Base-by-base conservation (phyloP, 768 basidiomycete genomes). In the Mycena filopes region DNA sequence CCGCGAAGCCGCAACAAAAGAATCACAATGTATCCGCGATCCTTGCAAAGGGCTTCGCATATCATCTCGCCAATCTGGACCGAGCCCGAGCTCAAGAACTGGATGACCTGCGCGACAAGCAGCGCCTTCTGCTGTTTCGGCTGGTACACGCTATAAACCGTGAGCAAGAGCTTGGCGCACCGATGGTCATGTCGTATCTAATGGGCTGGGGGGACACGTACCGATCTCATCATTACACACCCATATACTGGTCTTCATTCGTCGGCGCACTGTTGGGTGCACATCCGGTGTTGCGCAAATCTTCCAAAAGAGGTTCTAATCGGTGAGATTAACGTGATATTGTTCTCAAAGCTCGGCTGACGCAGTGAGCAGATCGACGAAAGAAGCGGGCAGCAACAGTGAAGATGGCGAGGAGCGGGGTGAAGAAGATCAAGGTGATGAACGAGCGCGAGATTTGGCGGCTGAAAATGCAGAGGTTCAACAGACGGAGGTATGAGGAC, bases 161-260 rank as follows among this genome's bases (percentile, higher is more conserved):
- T 0, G 75, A 82, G 49, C 81, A 82, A 58, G 83, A 84, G 45
- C 42, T 81, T 0, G 63, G 75, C 0, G 81, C 69, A 0, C 79
- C 79, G 1, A 77, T 80, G 76, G 78, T 83, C 0, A 75, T 82
- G 0, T 73, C 73, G 0, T 83, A 83, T 47, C 67, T 85, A 0
- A 82, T 84, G 82, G 80, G 79, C 3, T 83, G 79, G 80, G 81
- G 79, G 0, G 80, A 86, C 53, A 38, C 29, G 0, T 80, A 75
- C 28, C 25, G 25, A 0, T 84, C 80, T 0, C 83, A 86, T 55
- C 59, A 66, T 4, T 84, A 81, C 53, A 56, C 57, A 0, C 62
- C 75, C 0, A 70, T 84, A 0, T 81, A 79, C 45, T 83, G 79
- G 79, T 70, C 71, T 2, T 63, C 71, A 0, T 74, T 81, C 31